A percentile compares a stretch with the other conserved stretches of the same genome.
Evolutionary conservation across 129 eudicot species (phyloP).

Genomic region (Deinandra increscens): DNA sequence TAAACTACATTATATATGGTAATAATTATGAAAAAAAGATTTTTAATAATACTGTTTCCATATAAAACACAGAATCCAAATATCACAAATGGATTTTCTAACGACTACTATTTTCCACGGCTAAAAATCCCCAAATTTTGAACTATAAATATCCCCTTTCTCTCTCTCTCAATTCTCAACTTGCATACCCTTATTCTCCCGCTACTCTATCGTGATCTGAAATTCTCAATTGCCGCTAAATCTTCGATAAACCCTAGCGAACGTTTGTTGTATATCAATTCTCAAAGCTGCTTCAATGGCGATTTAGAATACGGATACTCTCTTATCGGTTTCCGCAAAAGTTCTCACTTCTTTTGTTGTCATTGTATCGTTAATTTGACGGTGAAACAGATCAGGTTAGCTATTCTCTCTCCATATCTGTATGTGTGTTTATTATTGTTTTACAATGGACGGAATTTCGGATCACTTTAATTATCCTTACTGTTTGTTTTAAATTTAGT

Average conservation of each 20-base stretch:
- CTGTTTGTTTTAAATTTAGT: neutral
- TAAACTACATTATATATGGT: neutral
- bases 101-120: conserved; percentile 25
- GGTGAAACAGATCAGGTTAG: conserved; percentile 23
- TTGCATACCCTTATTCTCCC: conserved; percentile 21
- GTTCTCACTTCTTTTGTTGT: neutral
- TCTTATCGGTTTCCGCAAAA: neutral
- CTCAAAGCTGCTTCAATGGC: conserved; percentile 24
- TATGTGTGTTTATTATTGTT: neutral
- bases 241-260: conserved; percentile 36
- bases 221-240: conserved; percentile 16
- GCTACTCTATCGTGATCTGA: conserved; percentile 33
- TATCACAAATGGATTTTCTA: conserved; percentile 21
- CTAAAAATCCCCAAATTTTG: conserved; percentile 17
- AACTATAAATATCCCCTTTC: conserved; percentile 19
- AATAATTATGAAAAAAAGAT: neutral
- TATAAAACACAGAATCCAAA: neutral
- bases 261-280: conserved; percentile 25
- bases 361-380: conserved; percentile 22
- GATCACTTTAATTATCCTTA: too few species aligned
- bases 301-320: conserved; percentile 8
- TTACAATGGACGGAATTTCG: conserved; percentile 4
- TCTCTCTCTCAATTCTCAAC: neutral
- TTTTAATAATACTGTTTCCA: neutral
- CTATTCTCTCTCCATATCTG: neutral